These are phyloP conservation scores for Microsporum canis DNA, from an alignment of 2,329 filamentous ascomycete genomes.

Conservation along the genomic window DNA sequence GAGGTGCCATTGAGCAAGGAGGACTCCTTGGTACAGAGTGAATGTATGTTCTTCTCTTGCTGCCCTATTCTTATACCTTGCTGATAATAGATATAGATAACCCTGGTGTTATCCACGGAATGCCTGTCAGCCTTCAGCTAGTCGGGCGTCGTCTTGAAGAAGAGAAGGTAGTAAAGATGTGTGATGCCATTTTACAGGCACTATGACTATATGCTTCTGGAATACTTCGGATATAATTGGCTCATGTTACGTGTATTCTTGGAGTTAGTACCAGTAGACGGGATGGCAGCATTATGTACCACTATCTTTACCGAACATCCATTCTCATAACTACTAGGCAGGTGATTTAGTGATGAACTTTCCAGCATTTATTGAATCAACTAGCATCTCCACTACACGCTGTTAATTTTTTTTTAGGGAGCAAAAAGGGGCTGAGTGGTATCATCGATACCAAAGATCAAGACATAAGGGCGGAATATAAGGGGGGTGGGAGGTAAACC, in stretches of 20 bases:
- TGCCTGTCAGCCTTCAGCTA: constrained; percentile 23
- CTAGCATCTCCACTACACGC: not conserved
- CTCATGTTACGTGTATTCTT: not conserved
- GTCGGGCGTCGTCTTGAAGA: constrained; percentile 23
- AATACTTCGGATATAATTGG: not conserved
- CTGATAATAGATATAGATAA: constrained; percentile 30
- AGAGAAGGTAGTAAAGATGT: constrained; percentile 29
- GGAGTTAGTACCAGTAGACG: not conserved
- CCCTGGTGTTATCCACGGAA: constrained; percentile 31
- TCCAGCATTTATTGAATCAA: not conserved
- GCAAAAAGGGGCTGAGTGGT: not conserved
- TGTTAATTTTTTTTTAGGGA: not conserved
- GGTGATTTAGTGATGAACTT: not conserved
- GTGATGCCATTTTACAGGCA: constrained; percentile 25
- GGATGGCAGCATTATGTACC: not conserved
- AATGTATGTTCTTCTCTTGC: constrained; percentile 34
- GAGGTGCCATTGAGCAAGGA: constrained; percentile 30
- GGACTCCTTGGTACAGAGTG: constrained; percentile 37
- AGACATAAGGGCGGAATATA: not conserved
- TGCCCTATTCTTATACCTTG: not conserved
- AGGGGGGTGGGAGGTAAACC: not conserved
- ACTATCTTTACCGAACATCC: not conserved
- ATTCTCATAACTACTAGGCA: not conserved
- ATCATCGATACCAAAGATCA: too few species aligned
- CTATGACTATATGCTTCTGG: not conserved